These are phyloP conservation scores for Sugiyamaella sp. DNA, from an alignment of 1,139 yeast species.

Conservation along the genomic window DNA sequence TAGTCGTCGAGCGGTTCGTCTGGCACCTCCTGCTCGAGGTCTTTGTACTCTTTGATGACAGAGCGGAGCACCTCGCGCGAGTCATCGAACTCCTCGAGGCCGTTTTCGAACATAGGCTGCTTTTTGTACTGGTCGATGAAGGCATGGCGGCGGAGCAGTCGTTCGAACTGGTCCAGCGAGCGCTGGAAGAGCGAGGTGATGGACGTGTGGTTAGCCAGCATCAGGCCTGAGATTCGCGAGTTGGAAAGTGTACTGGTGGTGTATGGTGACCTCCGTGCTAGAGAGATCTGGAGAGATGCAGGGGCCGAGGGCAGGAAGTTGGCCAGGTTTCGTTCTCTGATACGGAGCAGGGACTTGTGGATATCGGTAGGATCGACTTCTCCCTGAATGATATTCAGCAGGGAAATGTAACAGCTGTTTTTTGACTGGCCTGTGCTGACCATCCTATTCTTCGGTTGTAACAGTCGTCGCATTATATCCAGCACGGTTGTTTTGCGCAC, in stretches of 20 bases:
- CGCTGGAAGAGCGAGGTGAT: slow-evolving; percentile 66
- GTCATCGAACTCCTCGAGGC: slow-evolving; percentile 76
- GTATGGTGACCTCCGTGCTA: slow-evolving; percentile 75
- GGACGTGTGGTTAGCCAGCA: slow-evolving; percentile 78
- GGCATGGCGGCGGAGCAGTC: slow-evolving; percentile 77
- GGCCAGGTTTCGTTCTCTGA: slow-evolving; percentile 66
- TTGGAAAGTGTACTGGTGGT: slow-evolving; percentile 27
- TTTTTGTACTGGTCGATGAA: slow-evolving; percentile 77
- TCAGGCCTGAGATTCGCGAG: slow-evolving; percentile 58
- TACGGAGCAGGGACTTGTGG: slow-evolving; percentile 75
- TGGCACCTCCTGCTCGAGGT: slow-evolving; percentile 41
- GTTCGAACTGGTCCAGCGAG: slow-evolving; percentile 76
- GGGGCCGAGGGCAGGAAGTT: slow-evolving; percentile 89
- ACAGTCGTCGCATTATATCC: slow-evolving; percentile 79
- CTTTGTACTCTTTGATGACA: slow-evolving; percentile 71
- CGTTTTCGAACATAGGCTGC: slow-evolving; percentile 59
- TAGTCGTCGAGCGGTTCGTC: slow-evolving; percentile 13
- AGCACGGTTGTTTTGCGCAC: slow-evolving; percentile 76
- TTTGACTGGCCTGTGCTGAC: slow-evolving; percentile 50
- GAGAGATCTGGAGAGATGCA: slow-evolving; percentile 74
- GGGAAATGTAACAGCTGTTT: slow-evolving; percentile 60
- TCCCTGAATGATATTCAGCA: slow-evolving; percentile 79
- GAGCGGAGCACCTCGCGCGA: slow-evolving; percentile 72
- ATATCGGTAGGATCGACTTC: slow-evolving; percentile 71
- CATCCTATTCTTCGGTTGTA: slow-evolving; percentile 80